Evolutionary conservation across 1,284 basidiomycete genomes (phyloP).

Genomic region (Ceratobasidium sp.): DNA sequence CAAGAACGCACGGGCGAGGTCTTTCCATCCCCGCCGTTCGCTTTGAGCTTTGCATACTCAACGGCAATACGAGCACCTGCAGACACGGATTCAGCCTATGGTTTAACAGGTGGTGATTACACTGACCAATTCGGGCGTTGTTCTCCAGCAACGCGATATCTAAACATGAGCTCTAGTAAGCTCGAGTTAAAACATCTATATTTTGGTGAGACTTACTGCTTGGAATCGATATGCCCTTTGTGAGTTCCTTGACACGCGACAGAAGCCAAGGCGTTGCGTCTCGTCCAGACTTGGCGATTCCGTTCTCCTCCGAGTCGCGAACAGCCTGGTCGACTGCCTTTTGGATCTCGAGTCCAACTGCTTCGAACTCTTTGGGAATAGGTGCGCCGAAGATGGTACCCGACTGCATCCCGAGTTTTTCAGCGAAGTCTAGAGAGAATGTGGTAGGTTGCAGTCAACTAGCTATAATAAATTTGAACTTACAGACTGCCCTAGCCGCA

Average conservation of each 20-base stretch:
- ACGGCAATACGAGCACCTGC: slow-evolving; percentile 83
- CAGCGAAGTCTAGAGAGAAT: slow-evolving; percentile 46
- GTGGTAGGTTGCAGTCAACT: too few species aligned
- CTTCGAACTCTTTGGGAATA: slow-evolving; percentile 82
- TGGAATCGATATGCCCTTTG: slow-evolving; percentile 74
- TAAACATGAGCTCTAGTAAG: slow-evolving; percentile 47
- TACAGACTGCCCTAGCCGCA: slow-evolving; percentile 79
- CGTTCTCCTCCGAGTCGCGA: slow-evolving; percentile 81
- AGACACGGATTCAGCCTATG: slow-evolving; percentile 17
- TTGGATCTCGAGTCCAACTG: slow-evolving; percentile 77
- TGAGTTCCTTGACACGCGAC: slow-evolving; percentile 84
- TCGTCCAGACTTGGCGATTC: slow-evolving; percentile 85
- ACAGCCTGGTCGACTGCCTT: slow-evolving; percentile 87
- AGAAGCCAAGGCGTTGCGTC: slow-evolving; percentile 97
- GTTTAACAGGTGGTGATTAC: slow-evolving; percentile 16
- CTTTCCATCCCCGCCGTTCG: slow-evolving; percentile 7
- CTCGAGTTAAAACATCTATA: slow-evolving; percentile 24
- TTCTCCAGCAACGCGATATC: slow-evolving; percentile 93
- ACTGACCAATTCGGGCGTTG: slow-evolving; percentile 84
- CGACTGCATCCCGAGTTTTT: slow-evolving; percentile 70
- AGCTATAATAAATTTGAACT: slow-evolving; percentile 50
- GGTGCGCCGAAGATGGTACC: slow-evolving; percentile 90
- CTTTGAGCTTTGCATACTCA: slow-evolving; percentile 68
- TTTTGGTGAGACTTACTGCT: slow-evolving; percentile 66
- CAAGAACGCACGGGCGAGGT: slow-evolving; percentile 13